These are phyloP conservation scores for Sordaria brevicollis DNA, from an alignment of 495 filamentous ascomycete species.

Conservation along the genomic window DNA sequence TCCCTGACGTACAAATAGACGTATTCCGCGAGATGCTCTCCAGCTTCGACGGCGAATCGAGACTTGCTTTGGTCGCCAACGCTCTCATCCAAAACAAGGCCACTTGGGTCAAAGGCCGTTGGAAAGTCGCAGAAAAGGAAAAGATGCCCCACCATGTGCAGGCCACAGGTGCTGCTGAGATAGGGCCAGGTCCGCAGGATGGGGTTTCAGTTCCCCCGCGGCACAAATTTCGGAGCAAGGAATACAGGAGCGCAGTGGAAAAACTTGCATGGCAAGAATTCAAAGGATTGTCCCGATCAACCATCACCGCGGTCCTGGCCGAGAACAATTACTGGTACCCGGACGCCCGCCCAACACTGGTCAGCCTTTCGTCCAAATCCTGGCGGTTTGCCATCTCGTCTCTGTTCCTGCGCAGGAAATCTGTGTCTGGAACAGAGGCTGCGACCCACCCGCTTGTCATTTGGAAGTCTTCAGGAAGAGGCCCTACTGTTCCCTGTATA, in stretches of 20 bases:
- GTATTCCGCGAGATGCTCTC: constrained; percentile 87
- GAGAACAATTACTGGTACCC: constrained; percentile 85
- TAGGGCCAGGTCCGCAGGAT: constrained; percentile 5
- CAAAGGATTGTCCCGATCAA: constrained; percentile 63
- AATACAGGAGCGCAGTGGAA: constrained; percentile 66
- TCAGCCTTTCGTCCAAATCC: constrained; percentile 63
- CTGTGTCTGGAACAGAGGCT: constrained; percentile 45
- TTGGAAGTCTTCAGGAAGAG: constrained; percentile 47
- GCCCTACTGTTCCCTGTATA: constrained; percentile 44
- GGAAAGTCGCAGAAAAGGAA: constrained; percentile 41
- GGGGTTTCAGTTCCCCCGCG: constrained; percentile 43
- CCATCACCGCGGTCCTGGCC: constrained; percentile 79
- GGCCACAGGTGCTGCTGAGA: neutral
- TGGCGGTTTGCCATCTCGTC: constrained; percentile 77
- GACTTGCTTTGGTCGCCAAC: constrained; percentile 77
- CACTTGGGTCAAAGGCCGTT: constrained; percentile 64
- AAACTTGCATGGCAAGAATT: constrained; percentile 62
- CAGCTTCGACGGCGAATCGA: constrained; percentile 71
- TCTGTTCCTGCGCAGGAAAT: constrained; percentile 59
- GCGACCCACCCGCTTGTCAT: constrained; percentile 47
- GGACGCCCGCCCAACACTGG: constrained; percentile 62
- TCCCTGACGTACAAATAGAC: constrained; percentile 79
- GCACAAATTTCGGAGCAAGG: constrained; percentile 62
- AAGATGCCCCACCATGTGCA: constrained; percentile 2
- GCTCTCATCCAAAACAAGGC: constrained; percentile 68